A percentile compares a stretch with the other conserved stretches of the same genome.
Conservation (phyloP, 2,329 filamentous ascomycete genomes). For the Colletotrichum scovillei region DNA sequence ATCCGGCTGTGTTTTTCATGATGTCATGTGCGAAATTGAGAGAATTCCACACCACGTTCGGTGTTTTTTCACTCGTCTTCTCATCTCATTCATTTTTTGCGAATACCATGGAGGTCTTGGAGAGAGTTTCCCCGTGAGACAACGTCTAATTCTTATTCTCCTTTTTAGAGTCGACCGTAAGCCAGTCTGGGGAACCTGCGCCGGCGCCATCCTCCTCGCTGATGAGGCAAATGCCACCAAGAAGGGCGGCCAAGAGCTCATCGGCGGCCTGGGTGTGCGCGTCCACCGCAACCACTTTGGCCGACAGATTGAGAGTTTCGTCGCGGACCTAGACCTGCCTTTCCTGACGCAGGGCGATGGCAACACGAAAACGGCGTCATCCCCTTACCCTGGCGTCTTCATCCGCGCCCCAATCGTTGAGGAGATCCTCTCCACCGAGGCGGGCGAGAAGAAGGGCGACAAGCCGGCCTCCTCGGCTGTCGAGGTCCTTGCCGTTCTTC, state of each 20-base stretch:
- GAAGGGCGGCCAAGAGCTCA: constrained; percentile 89
- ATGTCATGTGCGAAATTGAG: constrained; percentile 9
- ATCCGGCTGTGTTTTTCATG: not conserved
- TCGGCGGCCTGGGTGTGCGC: constrained; percentile 89
- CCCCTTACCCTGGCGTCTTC: constrained; percentile 86
- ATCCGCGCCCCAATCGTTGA: constrained; percentile 96
- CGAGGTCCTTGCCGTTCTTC: constrained; percentile 63
- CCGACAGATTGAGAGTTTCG: constrained; percentile 91
- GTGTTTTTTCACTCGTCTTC: not conserved
- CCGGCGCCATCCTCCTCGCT: constrained; percentile 90
- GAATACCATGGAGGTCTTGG: not conserved
- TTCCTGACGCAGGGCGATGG: constrained; percentile 65
- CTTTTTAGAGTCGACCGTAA: constrained; percentile 74
- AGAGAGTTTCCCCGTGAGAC: not conserved
- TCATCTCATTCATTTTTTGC: not conserved
- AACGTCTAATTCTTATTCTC: not conserved
- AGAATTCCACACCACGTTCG: not conserved
- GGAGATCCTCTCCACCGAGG: constrained; percentile 69
- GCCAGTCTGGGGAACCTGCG: constrained; percentile 96
- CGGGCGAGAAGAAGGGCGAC: constrained; percentile 29
- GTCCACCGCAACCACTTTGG: constrained; percentile 97
- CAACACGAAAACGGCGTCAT: constrained; percentile 21
- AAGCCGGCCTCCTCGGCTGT: constrained; percentile 47
- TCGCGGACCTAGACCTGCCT: constrained; percentile 77
- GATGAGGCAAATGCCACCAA: constrained; percentile 91